Percentiles rank a stretch among this genome's conserved stretches.
These are phyloP conservation scores for Boletus sp. DNA, from an alignment of 768 basidiomycete species.

Conservation along the genomic window DNA sequence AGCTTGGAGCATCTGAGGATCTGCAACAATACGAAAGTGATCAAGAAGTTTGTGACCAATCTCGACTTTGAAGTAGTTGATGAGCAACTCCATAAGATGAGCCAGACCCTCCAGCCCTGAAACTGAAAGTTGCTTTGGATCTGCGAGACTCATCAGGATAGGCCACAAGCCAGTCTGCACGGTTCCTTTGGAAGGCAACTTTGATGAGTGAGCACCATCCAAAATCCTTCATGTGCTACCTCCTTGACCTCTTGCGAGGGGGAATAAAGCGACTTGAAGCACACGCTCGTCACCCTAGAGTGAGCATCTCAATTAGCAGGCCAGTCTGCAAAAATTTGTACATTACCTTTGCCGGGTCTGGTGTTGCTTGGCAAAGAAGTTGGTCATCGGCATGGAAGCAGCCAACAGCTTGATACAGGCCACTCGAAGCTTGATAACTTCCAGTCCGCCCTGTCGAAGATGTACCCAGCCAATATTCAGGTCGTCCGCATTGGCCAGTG, in stretches of 20 bases:
- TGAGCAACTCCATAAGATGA: conserved; percentile 87
- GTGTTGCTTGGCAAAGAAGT: conserved; percentile 86
- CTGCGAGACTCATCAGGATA: conserved; percentile 96
- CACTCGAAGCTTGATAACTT: conserved; percentile 87
- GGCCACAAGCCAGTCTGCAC: conserved; percentile 93
- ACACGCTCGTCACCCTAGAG: conserved; percentile 87
- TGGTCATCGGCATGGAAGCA: conserved; percentile 91
- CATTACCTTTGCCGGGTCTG: conserved; percentile 81
- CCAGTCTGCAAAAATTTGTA: background rate
- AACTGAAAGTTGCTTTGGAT: conserved; percentile 91
- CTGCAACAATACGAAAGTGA: too few relatives aligned
- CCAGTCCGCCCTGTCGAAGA: conserved; percentile 73
- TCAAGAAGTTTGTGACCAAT: too few relatives aligned
- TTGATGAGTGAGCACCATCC: conserved; percentile 86
- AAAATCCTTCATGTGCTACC: too few relatives aligned
- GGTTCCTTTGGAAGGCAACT: conserved; percentile 92
- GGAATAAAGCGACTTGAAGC: conserved; percentile 98
- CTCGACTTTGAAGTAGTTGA: too few relatives aligned
- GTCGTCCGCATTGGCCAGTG: conserved; percentile 95
- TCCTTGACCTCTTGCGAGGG: conserved; percentile 88
- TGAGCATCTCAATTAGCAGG: conserved; percentile 4
- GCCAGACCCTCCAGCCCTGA: conserved; percentile 92
- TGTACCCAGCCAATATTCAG: conserved; percentile 72
- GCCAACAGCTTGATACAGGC: conserved; percentile 92
- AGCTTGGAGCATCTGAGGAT: too few relatives aligned